Evolutionary conservation across 441 rosid genomes (phyloP).

Genomic region (Eutrema salsugineum): DNA sequence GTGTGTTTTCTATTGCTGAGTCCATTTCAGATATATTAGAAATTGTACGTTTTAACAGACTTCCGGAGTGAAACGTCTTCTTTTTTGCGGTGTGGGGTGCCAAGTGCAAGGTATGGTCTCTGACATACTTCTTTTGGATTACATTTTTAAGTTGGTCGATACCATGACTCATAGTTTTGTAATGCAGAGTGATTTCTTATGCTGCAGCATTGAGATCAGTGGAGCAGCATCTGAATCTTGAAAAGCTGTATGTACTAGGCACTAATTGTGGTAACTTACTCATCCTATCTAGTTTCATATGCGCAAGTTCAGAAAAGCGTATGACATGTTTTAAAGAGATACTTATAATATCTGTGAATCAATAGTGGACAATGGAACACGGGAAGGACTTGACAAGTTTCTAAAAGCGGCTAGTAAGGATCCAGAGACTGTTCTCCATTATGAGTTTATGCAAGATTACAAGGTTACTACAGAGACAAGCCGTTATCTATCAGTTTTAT

Average conservation of each 20-base stretch:
- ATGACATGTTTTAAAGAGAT: constrained; percentile 9
- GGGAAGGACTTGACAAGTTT: constrained; percentile 94
- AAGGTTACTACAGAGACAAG: constrained; percentile 50
- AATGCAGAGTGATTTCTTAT: constrained; percentile 92
- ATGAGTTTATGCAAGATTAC: constrained; percentile 99
- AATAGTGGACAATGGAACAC: constrained; percentile 94
- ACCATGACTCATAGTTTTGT: constrained; percentile 59
- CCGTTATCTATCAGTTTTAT: neutral
- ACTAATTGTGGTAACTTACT: constrained; percentile 78
- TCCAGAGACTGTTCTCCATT: constrained; percentile 92
- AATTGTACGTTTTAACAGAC: constrained; percentile 46
- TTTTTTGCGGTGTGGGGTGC: constrained; percentile 97
- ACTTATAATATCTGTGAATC: constrained; percentile 12
- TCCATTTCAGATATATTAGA: neutral
- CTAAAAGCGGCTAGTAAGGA: constrained; percentile 85
- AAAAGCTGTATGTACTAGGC: constrained; percentile 92
- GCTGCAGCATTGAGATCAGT: constrained; percentile 96
- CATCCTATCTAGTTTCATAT: neutral
- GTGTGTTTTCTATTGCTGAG: neutral
- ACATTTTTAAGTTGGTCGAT: constrained; percentile 27
- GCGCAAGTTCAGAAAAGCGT: neutral
- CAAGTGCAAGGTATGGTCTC: constrained; percentile 81
- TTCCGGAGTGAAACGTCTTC: constrained; percentile 93
- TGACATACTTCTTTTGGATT: constrained; percentile 10
- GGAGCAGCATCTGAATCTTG: constrained; percentile 81